Evolutionary conservation across 768 basidiomycete species (phyloP).

Genomic region (Trametopsis cervina): DNA sequence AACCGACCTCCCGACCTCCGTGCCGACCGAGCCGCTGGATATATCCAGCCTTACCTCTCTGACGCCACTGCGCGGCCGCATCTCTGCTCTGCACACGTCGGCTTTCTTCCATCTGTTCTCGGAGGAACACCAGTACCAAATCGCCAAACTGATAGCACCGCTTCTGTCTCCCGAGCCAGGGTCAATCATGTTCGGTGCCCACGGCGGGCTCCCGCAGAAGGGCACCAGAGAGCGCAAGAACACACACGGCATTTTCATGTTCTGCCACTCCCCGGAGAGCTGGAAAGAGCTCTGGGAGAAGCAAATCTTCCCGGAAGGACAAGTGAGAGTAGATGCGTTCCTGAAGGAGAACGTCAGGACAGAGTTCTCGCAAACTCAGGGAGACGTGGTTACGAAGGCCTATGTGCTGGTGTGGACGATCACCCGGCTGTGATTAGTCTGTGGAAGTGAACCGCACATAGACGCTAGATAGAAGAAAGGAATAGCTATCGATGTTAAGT

Average conservation of each 20-base stretch:
- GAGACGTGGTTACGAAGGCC: slow-evolving; percentile 2
- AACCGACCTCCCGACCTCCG: not conserved
- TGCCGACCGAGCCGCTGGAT: slow-evolving; percentile 4
- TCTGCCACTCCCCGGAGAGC: slow-evolving; percentile 30
- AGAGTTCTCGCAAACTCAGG: not conserved
- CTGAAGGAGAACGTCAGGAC: slow-evolving; percentile 7
- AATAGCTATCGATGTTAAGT: too few relatives aligned
- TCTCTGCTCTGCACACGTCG: slow-evolving; percentile 43
- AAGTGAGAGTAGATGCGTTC: slow-evolving; percentile 22
- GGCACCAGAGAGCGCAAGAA: slow-evolving; percentile 18
- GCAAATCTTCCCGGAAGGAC: slow-evolving; percentile 28
- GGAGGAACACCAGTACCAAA: slow-evolving; percentile 31
- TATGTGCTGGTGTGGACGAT: slow-evolving; percentile 18
- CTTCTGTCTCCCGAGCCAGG: slow-evolving; percentile 37
- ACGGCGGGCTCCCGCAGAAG: slow-evolving; percentile 28
- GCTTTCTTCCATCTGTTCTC: slow-evolving; percentile 45
- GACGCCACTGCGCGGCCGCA: slow-evolving; percentile 34
- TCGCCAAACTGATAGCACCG: slow-evolving; percentile 37
- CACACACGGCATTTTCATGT: slow-evolving; percentile 15
- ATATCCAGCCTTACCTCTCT: slow-evolving; percentile 28
- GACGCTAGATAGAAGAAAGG: too few relatives aligned
- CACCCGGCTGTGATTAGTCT: slow-evolving; percentile 17
- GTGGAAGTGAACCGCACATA: too few relatives aligned
- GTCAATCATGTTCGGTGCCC: slow-evolving; percentile 40
- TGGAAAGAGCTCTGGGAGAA: slow-evolving; percentile 35